Evolutionary conservation across 2,329 filamentous ascomycete genomes (phyloP), one percentile per base, ranked within the genome.

Genomic region (Ceratocystis diversiconidia): DNA sequence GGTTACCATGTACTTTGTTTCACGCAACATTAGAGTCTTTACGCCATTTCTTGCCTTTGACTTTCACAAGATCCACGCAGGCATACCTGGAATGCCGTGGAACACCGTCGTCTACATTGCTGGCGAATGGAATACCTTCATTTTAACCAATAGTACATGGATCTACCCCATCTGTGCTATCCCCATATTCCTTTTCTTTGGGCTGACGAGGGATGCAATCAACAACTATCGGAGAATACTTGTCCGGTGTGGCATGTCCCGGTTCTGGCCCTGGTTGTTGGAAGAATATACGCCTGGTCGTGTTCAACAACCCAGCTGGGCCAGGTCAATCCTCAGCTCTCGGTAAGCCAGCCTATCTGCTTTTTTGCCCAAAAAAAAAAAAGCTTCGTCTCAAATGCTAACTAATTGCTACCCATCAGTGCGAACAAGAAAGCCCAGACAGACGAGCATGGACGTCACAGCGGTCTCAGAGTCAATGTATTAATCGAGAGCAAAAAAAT

Each of bases 181-280:
- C 0, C 75, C 78, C 60, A 75, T 84, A 61, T 79, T 83, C 52
- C 52, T 77, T 36, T 82, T 82, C 72, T 85, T 84, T 65, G 82
- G 82, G 59, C 77, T 77, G 66, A 82, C 79, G n/a, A 76, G 75
- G 30, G 81, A 84, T 36, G 79, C 80, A 10, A 73, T 78, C 67
- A 80, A 80, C 66, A 74, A 74, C 63, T 84, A 84, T 71, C 75
- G 80, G 22, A 63, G 68, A 1, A 69, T 71, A 5, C 69, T 79
- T 5, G 70, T 81, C 5, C 68, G 67, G 6, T 2, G 79, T 30
- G 78, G 80, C 0, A 70, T 82, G 1, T 79, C 76, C 36, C 73
- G 68, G 30, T 17, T 79, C 19, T 81, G 79, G 67, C 77, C 79
- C 0, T 68, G 68, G 3, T 73, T 81, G 4, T 68, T 72, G 6